Evolutionary conservation across 306 rosid species (phyloP), one percentile per base, ranked within the genome.

Genomic region (Cucumis cinereus): DNA sequence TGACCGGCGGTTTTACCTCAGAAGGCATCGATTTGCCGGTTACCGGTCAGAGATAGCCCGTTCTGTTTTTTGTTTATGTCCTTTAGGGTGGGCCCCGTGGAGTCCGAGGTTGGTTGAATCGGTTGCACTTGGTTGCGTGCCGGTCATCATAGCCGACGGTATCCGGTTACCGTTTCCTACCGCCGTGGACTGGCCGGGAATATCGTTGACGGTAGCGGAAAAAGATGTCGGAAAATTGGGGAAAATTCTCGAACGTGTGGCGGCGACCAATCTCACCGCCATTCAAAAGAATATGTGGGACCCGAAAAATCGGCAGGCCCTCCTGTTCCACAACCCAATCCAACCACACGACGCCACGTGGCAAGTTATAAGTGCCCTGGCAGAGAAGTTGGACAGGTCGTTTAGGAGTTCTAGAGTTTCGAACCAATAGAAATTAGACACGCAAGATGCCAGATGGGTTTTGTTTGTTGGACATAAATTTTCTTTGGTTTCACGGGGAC

Each of bases 41-140:
- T 94, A 94, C 89, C 96, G 88, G 83, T 84, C 87, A 5, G 99
- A 94, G 75, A 90, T 94, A 1, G 90, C 81, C 1, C 90, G 97
- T 75, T 94, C 99, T 0, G 86, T 85, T 1, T 94, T 94, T 72
- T 94, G 99, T 24, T 43, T 94, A 3, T 94, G 99, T 3, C 99
- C 99, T 0, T 72, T 91, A 17, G 99, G 99, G 78, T 94, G 99
- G 99, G 99, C 99, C 81, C 99, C 99, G 0, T 94, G 99, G 99
- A 94, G 99, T 61, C 99, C 99, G 0, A 83, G 99, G 15, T 86
- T 94, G 1, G 95, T 92, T 0, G 99, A 94, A 53, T 94, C 99
- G 0, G 91, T 92, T 0, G 96, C 80, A 0, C 76, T 94, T 74
- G 99, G 99, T 0, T 94, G 99, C 75, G 96, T 94, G 33, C 99